Evolutionary conservation across 208 protist species (phyloP).

Genomic region (Phytomonas sp.): DNA sequence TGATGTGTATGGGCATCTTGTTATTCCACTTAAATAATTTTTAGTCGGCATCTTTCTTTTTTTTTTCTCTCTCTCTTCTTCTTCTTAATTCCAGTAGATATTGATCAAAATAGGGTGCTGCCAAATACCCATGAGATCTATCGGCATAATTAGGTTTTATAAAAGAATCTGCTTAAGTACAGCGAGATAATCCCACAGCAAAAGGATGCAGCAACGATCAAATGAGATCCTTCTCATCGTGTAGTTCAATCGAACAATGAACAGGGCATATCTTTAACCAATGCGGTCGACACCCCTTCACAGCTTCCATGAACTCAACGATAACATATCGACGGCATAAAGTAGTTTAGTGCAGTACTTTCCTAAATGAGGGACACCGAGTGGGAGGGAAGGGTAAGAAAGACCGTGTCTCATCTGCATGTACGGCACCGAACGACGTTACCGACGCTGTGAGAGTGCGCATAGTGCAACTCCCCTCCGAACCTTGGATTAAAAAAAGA

Average conservation of each 20-base stretch:
- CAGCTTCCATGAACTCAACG: neutral
- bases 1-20: neutral
- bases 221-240: constrained; percentile 8
- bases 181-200: neutral
- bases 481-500: no score
- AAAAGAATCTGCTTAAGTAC: neutral
- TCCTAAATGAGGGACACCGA: neutral
- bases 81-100: neutral
- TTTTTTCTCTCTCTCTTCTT: constrained; percentile 7
- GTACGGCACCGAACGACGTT: no score
- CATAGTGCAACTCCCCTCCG: no score
- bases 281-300: neutral
- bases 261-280: neutral
- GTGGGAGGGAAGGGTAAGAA: neutral
- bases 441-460: no score
- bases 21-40: neutral
- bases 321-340: neutral
- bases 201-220: neutral
- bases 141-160: neutral
- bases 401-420: neutral
- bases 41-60: neutral
- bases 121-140: neutral
- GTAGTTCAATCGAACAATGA: neutral
- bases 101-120: neutral
- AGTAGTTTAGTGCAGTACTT: neutral